Conservation (phyloP, 352 stramenopile species). For the Lagenidium giganteum region DNA sequence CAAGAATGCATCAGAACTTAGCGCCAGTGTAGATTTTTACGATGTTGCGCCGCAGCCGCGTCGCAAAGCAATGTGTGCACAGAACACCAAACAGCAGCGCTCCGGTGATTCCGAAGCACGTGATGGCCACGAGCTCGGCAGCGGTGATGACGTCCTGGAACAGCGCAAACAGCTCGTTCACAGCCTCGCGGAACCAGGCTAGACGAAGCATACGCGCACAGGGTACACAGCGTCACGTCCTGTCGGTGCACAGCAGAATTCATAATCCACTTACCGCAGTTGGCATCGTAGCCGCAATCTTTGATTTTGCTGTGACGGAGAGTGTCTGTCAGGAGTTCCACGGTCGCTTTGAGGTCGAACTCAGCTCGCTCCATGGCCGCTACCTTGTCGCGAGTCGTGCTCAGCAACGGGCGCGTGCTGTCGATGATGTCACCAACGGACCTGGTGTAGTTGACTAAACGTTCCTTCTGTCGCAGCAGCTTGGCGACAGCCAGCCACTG, state of each 20-base stretch:
- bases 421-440: constrained; percentile 25
- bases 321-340: constrained; percentile 53
- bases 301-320: constrained; percentile 46
- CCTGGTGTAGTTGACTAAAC: constrained; percentile 27
- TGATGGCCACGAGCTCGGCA: constrained; percentile 30
- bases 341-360: constrained; percentile 43
- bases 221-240: neutral
- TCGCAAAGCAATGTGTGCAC: constrained; percentile 34
- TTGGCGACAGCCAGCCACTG: constrained; percentile 42
- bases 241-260: no score
- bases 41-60: constrained; percentile 36
- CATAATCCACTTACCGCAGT: constrained; percentile 38
- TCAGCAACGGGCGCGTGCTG: constrained; percentile 28
- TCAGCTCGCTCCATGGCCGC: constrained; percentile 45
- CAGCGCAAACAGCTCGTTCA: constrained; percentile 41
- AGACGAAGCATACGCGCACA: neutral
- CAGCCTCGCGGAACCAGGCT: constrained; percentile 35
- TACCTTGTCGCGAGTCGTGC: constrained; percentile 31
- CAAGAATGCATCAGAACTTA: constrained; percentile 4
- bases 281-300: constrained; percentile 50
- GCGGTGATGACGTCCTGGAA: constrained; percentile 41
- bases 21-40: constrained; percentile 50
- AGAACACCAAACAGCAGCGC: constrained; percentile 27
- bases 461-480: constrained; percentile 38
- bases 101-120: constrained; percentile 17